These are phyloP conservation scores for Neonectria magnoliae DNA, from an alignment of 2,329 filamentous ascomycete genomes.

Conservation along the genomic window DNA sequence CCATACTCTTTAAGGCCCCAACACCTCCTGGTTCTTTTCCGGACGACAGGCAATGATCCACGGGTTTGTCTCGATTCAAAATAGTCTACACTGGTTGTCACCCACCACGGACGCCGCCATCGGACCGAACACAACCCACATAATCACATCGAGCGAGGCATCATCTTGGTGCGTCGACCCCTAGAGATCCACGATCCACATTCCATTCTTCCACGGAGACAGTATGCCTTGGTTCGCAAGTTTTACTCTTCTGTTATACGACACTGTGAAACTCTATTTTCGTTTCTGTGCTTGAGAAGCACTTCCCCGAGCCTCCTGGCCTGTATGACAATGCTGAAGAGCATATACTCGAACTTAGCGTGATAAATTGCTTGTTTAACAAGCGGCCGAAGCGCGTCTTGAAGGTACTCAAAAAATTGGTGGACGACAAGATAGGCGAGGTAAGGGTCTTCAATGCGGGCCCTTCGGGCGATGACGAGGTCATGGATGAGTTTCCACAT, in stretches of 20 bases:
- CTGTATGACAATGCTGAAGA: not conserved
- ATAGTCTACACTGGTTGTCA: not conserved
- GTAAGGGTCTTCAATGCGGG: not conserved
- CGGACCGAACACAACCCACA: not conserved
- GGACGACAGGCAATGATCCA: not conserved
- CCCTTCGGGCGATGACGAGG: not conserved
- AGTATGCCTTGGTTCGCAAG: too few species aligned
- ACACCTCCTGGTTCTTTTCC: not conserved
- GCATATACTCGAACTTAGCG: not conserved
- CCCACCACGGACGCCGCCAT: not conserved
- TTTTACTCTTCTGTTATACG: not conserved
- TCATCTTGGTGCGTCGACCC: constrained; percentile 3
- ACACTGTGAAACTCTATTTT: not conserved
- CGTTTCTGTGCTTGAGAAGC: not conserved
- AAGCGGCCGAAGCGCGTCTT: not conserved
- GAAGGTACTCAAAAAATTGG: not conserved
- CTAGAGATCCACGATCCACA: not conserved
- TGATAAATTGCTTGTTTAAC: not conserved
- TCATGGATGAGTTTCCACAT: not conserved
- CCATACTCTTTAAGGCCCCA: not conserved
- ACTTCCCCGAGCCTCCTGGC: not conserved
- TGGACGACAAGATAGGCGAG: not conserved
- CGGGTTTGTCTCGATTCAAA: not conserved
- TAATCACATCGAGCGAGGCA: not conserved
- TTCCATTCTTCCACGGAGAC: not conserved